Percentiles rank a stretch among this genome's conserved stretches.
These are phyloP conservation scores for Vitis hybrid DNA, from an alignment of 177 flowering plant species.

Conservation along the genomic window DNA sequence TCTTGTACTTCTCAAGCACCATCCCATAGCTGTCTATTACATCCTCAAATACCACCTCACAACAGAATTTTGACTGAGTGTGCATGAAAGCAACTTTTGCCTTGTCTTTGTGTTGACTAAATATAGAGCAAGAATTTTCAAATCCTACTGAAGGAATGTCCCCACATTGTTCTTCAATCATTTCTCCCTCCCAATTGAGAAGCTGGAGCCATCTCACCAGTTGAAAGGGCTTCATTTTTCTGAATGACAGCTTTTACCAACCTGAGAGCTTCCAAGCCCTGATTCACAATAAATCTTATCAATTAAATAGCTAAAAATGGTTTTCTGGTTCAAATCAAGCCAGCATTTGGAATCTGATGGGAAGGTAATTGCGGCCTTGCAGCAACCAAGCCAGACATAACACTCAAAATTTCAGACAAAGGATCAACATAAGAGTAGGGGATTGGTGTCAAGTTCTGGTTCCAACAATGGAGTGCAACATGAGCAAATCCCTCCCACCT, in stretches of 20 bases:
- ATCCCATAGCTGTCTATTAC: conserved; percentile 28
- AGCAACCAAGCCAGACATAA: conserved; percentile 46
- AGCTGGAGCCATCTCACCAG: conserved; percentile 52
- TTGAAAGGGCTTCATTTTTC: conserved; percentile 44
- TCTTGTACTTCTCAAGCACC: conserved; percentile 54
- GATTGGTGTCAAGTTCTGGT: conserved; percentile 21
- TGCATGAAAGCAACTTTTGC: conserved; percentile 39
- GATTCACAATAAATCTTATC: conserved; percentile 29
- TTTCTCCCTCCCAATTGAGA: conserved; percentile 27
- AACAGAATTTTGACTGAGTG: conserved; percentile 49
- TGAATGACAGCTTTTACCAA: conserved; percentile 30
- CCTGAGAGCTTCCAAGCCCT: conserved; percentile 26
- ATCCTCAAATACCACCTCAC: conserved; percentile 39
- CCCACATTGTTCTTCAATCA: conserved; percentile 10
- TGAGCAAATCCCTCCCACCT: conserved; percentile 85
- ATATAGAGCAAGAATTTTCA: conserved; percentile 15
- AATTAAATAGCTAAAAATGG: conserved; percentile 37
- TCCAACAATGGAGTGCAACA: conserved; percentile 59
- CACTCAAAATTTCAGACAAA: conserved; percentile 15
- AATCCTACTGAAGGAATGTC: conserved; percentile 15
- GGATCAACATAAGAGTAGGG: conserved; percentile 4
- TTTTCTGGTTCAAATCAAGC: conserved; percentile 34
- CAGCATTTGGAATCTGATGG: conserved; percentile 17
- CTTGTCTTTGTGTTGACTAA: conserved; percentile 20
- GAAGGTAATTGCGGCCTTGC: conserved; percentile 21